phyloP scores from a whole-genome alignment of 192 early-diverging fungal genomes.

The Rhizophagus sp. region DNA sequence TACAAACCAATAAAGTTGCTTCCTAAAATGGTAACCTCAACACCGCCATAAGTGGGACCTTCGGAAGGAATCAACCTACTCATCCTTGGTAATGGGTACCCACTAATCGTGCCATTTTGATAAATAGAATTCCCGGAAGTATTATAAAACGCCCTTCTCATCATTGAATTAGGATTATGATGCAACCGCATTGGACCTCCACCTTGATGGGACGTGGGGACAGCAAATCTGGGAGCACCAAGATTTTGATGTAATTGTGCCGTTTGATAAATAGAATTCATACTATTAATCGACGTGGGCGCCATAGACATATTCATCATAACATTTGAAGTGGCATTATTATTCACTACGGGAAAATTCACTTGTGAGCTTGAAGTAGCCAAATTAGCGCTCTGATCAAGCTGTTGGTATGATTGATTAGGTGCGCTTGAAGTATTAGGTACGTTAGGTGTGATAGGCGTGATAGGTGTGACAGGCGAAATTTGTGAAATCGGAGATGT shows the following conservation, averaged over 20 bases:
- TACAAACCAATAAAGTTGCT: constrained; percentile 68
- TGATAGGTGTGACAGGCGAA: neutral
- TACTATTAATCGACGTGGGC: neutral
- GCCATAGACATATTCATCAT: constrained; percentile 20
- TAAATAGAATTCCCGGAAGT: constrained; percentile 25
- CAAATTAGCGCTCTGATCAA: neutral
- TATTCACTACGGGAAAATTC: neutral
- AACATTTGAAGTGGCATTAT: constrained; percentile 2
- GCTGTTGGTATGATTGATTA: neutral
- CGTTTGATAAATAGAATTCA: constrained; percentile 23
- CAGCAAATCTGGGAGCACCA: constrained; percentile 22
- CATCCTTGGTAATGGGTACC: constrained; percentile 52
- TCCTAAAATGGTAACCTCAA: constrained; percentile 82
- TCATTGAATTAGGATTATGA: neutral
- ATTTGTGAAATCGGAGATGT: constrained; percentile 14
- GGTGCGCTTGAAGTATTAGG: neutral
- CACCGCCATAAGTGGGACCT: constrained; percentile 86
- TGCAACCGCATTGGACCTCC: constrained; percentile 24
- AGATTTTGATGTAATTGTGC: constrained; percentile 36
- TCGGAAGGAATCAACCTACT: constrained; percentile 77
- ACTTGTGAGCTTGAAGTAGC: neutral
- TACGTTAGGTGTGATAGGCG: neutral
- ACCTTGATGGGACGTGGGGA: constrained; percentile 18
- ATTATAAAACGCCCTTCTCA: constrained; percentile 7
- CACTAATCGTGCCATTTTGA: constrained; percentile 33